phyloP scores from a whole-genome alignment of 331 rosid genomes.

The Malus hybrid region DNA sequence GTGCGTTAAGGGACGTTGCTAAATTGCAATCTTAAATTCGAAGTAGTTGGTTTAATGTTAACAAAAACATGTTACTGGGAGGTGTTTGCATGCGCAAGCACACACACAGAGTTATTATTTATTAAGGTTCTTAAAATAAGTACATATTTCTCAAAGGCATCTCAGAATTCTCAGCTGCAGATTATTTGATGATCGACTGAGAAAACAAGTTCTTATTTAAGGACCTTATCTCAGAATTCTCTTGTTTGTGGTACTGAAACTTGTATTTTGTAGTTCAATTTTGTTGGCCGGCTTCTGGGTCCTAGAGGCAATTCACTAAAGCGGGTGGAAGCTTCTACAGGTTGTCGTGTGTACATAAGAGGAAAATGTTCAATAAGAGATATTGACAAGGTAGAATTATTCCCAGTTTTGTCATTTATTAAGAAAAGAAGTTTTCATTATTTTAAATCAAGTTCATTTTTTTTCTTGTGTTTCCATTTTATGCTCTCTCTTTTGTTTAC shows the following conservation, averaged over 20 bases:
- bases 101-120: neutral
- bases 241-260: constrained; percentile 14
- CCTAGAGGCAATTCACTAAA: constrained; percentile 95
- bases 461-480: neutral
- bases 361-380: constrained; percentile 94
- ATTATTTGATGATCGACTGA: neutral
- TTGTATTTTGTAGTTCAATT: constrained; percentile 61
- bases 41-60: neutral
- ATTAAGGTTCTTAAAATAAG: neutral
- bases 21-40: neutral
- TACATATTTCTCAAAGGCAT: neutral
- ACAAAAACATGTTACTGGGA: neutral
- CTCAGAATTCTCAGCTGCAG: neutral
- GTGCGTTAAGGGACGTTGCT: neutral
- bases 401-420: neutral
- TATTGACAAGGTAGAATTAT: constrained; percentile 61
- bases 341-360: constrained; percentile 92
- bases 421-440: neutral
- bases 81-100: neutral
- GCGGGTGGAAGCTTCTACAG: constrained; percentile 92
- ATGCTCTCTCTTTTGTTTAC: neutral
- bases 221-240: neutral
- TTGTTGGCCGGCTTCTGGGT: constrained; percentile 94
- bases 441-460: neutral
- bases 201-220: neutral